These are phyloP conservation scores for Calocera cornea DNA, from an alignment of 768 basidiomycete genomes.

Conservation along the genomic window DNA sequence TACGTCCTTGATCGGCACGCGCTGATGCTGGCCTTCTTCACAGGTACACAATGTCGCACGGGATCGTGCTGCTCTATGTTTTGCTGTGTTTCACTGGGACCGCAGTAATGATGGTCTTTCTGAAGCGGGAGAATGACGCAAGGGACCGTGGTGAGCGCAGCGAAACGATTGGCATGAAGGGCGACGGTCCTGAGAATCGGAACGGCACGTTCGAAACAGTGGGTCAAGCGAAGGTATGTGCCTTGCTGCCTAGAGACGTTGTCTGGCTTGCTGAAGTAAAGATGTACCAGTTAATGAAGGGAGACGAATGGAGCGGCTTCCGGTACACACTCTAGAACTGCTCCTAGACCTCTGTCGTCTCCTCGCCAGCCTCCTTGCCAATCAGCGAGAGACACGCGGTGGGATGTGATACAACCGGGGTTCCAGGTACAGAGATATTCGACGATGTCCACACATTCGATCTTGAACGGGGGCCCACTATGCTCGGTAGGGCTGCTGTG, in stretches of 20 bases:
- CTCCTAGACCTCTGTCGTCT: constrained; percentile 11
- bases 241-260: neutral
- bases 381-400: constrained; percentile 20
- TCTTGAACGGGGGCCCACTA: constrained; percentile 45
- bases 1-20: neutral
- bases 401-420: constrained; percentile 17
- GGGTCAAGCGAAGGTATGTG: constrained; percentile 43
- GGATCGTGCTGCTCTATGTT: constrained; percentile 43
- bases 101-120: constrained; percentile 27
- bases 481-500: constrained; percentile 45
- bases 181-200: constrained; percentile 27
- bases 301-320: constrained; percentile 65
- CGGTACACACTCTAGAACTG: constrained; percentile 41
- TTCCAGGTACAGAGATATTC: constrained; percentile 21
- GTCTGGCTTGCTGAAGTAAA: neutral
- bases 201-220: constrained; percentile 25
- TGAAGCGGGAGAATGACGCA: constrained; percentile 48
- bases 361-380: constrained; percentile 37
- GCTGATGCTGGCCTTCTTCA: neutral
- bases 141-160: constrained; percentile 56
- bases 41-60: neutral
- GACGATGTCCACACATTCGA: constrained; percentile 42
- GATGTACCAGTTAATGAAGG: constrained; percentile 36
- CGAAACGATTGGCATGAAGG: constrained; percentile 44
- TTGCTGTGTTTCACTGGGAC: constrained; percentile 43